Evolutionary conservation across 441 rosid species (phyloP), one percentile per base, ranked within the genome.

Genomic region (Populus hybrid): DNA sequence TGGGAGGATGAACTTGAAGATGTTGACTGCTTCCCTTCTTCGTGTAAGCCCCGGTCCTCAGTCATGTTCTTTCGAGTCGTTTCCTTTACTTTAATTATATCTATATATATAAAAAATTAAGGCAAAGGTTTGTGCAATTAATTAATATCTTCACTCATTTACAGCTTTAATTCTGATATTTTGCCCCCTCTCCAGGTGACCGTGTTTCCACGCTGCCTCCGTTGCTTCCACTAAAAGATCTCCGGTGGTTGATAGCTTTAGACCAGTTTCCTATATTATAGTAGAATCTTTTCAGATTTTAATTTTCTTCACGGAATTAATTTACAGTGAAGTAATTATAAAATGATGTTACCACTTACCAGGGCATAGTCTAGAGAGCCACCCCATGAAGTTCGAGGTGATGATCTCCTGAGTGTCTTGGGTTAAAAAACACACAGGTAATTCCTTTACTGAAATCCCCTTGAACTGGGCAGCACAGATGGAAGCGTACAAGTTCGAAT

Each of bases 131-230:
- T 16, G 50, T 34, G 72, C 21, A 61, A 21, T 21, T 4, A 61
- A 21, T 10, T 10, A 32, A 50, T 34, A 26, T 69, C 61, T 26
- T 10, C 73, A 70, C 46, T 59, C 12, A 34, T 77, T 59, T 70
- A 54, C 36, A 4, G 28, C 68, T 72, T 63, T 63, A 63, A 21
- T 59, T 65, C n/a, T 50, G 80, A 59, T 78, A 32, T 82, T 75
- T 76, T 74, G 24, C 26, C n/a, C 46, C 34, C 74, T 72, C 78
- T 64, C 64, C 81, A 76, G 85, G 83, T 69, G 71, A 77, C 70
- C 69, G 78, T 79, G 76, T 78, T 61, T 83, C 86, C 84, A 81
- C 84, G 83, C 71, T 69, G 46, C 80, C 16, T 64, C 75, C 71
- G 14, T 10, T 40, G 16, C 66, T 79, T 76, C 85, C 84, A 78